Percentiles rank a stretch among this genome's conserved stretches.
Evolutionary conservation across 164 flowering plant genomes (phyloP).

Genomic region (Tetracentron sinense): DNA sequence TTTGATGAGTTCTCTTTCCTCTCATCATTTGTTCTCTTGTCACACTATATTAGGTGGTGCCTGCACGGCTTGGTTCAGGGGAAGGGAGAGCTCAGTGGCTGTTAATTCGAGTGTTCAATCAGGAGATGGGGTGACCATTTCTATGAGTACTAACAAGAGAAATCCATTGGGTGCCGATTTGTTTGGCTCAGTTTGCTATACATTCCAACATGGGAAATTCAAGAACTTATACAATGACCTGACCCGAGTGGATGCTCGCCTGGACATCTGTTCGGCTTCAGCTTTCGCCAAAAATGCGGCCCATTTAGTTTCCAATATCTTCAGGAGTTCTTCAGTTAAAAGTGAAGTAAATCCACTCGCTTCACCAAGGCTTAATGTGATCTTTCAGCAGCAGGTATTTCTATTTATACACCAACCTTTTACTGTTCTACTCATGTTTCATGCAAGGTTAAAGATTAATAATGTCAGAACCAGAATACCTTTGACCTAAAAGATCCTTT

Average conservation of each 20-base stretch:
- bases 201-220: constrained; percentile 77
- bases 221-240: constrained; percentile 53
- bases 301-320: constrained; percentile 28
- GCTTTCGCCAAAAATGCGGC: constrained; percentile 43
- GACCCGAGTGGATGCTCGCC: constrained; percentile 76
- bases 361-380: constrained; percentile 64
- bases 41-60: constrained; percentile 51
- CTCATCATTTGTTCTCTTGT: neutral
- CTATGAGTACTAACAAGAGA: constrained; percentile 23
- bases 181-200: constrained; percentile 73
- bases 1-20: neutral
- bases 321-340: constrained; percentile 26
- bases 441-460: neutral
- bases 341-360: constrained; percentile 32
- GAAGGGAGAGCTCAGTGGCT: constrained; percentile 19
- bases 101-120: constrained; percentile 19
- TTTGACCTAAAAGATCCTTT: too few species aligned
- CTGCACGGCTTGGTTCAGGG: constrained; percentile 56
- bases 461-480: neutral
- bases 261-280: constrained; percentile 68
- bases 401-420: neutral
- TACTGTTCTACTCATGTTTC: neutral
- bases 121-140: constrained; percentile 16
- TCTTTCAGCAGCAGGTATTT: constrained; percentile 86
- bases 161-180: constrained; percentile 54